Conservation (phyloP, 306 rosid genomes). For the Casuarina glauca region DNA sequence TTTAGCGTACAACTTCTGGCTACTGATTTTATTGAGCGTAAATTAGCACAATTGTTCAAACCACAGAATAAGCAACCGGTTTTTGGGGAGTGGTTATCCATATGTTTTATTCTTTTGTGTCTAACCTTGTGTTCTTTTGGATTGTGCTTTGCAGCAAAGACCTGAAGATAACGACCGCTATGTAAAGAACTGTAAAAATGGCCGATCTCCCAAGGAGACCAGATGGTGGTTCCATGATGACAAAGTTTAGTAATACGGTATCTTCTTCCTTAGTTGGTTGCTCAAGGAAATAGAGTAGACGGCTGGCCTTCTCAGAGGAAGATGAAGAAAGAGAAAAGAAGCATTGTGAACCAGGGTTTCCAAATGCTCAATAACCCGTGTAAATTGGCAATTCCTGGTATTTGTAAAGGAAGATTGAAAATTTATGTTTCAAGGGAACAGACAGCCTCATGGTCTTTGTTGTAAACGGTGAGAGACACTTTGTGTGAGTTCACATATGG, state of each 20-base stretch:
- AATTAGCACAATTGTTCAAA: not conserved
- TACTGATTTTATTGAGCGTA: not conserved
- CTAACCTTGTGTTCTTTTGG: constrained; percentile 3
- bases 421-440: constrained; percentile 34
- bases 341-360: constrained; percentile 40
- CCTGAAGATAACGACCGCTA: constrained; percentile 99
- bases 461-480: constrained; percentile 32
- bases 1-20: not conserved
- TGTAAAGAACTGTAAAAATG: constrained; percentile 98
- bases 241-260: constrained; percentile 58
- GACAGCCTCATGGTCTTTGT: constrained; percentile 36
- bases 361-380: constrained; percentile 58
- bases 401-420: constrained; percentile 72
- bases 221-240: constrained; percentile 99
- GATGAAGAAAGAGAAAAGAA: constrained; percentile 39
- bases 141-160: constrained; percentile 79
- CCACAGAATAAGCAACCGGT: constrained; percentile 1
- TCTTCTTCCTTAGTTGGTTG: constrained; percentile 34
- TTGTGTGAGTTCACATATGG: constrained; percentile 20
- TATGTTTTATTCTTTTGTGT: not conserved
- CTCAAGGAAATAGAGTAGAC: constrained; percentile 46
- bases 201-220: constrained; percentile 98
- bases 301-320: constrained; percentile 53
- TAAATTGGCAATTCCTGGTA: constrained; percentile 66
- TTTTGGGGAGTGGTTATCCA: constrained; percentile 16